A percentile compares a stretch with the other conserved stretches of the same genome.
These are phyloP conservation scores for Globisporangium recalcitrans DNA, from an alignment of 352 stramenopile species.

Conservation along the genomic window DNA sequence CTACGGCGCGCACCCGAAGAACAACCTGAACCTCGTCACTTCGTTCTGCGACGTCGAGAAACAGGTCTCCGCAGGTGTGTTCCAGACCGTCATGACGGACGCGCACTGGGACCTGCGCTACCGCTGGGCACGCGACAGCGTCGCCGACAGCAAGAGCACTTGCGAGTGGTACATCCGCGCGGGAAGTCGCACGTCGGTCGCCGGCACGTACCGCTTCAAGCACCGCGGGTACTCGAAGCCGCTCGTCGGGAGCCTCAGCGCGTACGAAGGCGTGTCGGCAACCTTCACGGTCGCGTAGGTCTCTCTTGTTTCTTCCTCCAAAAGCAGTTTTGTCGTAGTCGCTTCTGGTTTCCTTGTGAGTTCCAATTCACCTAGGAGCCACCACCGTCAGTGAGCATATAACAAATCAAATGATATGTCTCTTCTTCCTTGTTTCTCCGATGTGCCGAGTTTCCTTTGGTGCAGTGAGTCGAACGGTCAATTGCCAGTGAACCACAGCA, in stretches of 20 bases:
- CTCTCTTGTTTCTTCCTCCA: background rate
- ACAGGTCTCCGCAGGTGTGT: slow-evolving; percentile 18
- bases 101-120: slow-evolving; percentile 51
- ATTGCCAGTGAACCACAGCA: too few species aligned
- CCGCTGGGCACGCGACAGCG: slow-evolving; percentile 26
- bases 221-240: slow-evolving; percentile 42
- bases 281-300: slow-evolving; percentile 22
- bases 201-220: slow-evolving; percentile 38
- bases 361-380: background rate
- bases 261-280: slow-evolving; percentile 29
- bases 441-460: too few species aligned
- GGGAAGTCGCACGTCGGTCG: slow-evolving; percentile 23
- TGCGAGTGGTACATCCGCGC: slow-evolving; percentile 42
- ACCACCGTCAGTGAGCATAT: background rate
- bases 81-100: slow-evolving; percentile 38
- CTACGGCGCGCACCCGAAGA: slow-evolving; percentile 45
- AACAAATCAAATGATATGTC: background rate
- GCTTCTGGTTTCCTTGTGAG: background rate
- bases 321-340: background rate
- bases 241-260: slow-evolving; percentile 22
- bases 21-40: slow-evolving; percentile 26
- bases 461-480: too few species aligned
- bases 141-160: slow-evolving; percentile 35
- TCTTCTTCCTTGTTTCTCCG: background rate
- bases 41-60: slow-evolving; percentile 55